Evolutionary conservation across 139 green algal species (phyloP).

Genomic region (Desmodesmus armatus): DNA sequence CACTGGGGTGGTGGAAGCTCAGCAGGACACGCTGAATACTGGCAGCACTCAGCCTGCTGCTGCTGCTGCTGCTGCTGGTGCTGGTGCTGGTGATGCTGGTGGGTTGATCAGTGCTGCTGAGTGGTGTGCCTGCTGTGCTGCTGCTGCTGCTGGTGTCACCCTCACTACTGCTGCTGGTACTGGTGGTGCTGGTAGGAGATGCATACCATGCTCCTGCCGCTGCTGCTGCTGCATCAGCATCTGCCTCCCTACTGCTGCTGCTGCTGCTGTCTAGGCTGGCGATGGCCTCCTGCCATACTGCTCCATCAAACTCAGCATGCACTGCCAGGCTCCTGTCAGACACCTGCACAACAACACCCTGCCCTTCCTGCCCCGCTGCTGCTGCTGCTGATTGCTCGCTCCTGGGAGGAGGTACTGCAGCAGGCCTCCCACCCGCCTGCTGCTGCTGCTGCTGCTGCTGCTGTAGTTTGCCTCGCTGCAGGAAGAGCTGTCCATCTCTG

Average conservation of each 20-base stretch:
- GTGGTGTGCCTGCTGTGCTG: too few relatives aligned
- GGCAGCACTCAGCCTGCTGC: background rate
- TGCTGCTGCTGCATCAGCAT: background rate
- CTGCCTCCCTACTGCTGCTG: background rate
- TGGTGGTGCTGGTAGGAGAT: constrained; percentile 6
- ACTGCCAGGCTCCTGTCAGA: constrained; percentile 30
- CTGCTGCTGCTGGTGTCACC: background rate
- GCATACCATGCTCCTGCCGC: background rate
- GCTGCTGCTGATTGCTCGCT: background rate
- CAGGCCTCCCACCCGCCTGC: background rate
- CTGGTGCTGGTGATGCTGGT: constrained; percentile 8
- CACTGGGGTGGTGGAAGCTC: constrained; percentile 2
- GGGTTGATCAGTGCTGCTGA: background rate
- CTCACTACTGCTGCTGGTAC: constrained; percentile 9
- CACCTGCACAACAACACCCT: background rate
- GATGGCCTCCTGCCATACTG: constrained; percentile 10
- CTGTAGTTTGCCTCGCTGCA: constrained; percentile 29
- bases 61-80: background rate
- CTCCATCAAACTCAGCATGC: background rate
- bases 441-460: constrained; percentile 33
- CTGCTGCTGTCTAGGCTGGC: constrained; percentile 3
- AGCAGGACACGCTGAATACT: constrained; percentile 23
- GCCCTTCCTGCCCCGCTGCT: background rate
- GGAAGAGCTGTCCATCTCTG: constrained; percentile 30
- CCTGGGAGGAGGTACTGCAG: background rate